A percentile compares a stretch with the other conserved stretches of the same genome.
Conservation (phyloP, 2,329 filamentous ascomycete genomes). For the Cryphonectria naterciae region DNA sequence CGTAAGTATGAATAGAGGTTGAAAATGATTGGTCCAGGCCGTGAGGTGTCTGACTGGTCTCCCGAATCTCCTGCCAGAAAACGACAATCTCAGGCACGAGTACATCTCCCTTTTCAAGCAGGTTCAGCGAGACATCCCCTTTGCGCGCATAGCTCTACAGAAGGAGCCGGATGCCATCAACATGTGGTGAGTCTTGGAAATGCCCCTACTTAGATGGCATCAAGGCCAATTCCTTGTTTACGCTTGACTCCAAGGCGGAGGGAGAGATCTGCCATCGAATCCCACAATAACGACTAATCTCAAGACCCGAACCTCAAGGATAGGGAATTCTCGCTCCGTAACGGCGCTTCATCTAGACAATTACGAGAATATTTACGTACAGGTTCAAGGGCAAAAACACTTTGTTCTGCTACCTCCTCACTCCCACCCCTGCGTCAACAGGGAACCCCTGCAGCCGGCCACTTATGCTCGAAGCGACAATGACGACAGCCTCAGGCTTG, state of each 20-base stretch:
- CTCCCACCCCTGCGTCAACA: conserved; percentile 70
- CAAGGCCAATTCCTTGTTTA: no score
- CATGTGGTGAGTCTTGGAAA: conserved; percentile 54
- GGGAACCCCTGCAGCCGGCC: conserved; percentile 59
- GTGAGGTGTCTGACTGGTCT: background rate
- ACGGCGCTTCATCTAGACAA: conserved; percentile 82
- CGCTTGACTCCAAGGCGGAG: background rate
- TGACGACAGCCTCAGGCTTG: conserved; percentile 36
- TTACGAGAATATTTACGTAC: conserved; percentile 85
- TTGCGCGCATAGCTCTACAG: conserved; percentile 72
- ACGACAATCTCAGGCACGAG: conserved; percentile 79
- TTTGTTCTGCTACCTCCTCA: conserved; percentile 76
- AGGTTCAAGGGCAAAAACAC: conserved; percentile 72
- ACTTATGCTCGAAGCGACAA: conserved; percentile 57
- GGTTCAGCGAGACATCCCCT: conserved; percentile 68
- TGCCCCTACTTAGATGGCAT: background rate
- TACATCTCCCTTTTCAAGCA: conserved; percentile 66
- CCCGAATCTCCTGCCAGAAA: conserved; percentile 56
- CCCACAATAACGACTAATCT: background rate
- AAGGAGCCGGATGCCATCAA: conserved; percentile 75
- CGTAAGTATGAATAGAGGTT: conserved; percentile 51
- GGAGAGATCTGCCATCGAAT: background rate
- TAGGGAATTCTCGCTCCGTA: conserved; percentile 71
- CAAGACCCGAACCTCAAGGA: conserved; percentile 42
- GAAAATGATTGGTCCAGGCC: background rate